phyloP scores from a whole-genome alignment of 345 rosid genomes.

The Arabis hirsuta region DNA sequence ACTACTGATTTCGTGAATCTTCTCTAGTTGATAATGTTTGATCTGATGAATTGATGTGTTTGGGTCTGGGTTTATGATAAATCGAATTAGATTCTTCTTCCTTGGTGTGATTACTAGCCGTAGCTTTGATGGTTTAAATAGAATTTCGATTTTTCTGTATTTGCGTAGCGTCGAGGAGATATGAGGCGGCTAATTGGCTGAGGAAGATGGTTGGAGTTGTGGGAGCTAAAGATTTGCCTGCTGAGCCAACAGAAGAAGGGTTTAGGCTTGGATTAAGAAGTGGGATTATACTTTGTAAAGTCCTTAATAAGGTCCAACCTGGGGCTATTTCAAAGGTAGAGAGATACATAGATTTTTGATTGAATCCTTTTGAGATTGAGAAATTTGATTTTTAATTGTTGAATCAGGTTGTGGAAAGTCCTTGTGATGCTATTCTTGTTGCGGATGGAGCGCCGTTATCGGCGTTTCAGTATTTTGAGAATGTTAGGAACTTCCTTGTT shows the following conservation, averaged over 20 bases:
- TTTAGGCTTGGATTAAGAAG: conserved; percentile 83
- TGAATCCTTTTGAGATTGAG: not conserved
- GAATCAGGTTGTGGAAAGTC: conserved; percentile 77
- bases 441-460: conserved; percentile 91
- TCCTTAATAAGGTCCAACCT: conserved; percentile 73
- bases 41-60: conserved; percentile 14
- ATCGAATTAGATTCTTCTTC: not conserved
- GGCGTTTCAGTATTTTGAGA: conserved; percentile 88
- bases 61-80: not conserved
- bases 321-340: conserved; percentile 79
- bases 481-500: conserved; percentile 84
- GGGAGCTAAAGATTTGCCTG: conserved; percentile 82
- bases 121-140: conserved; percentile 12
- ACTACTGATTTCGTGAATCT: not conserved
- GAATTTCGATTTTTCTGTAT: conserved; percentile 17
- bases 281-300: conserved; percentile 87
- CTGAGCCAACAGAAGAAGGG: conserved; percentile 85
- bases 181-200: conserved; percentile 85
- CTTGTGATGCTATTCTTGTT: conserved; percentile 68
- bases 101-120: not conserved
- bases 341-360: not conserved
- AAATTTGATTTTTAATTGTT: conserved; percentile 9
- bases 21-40: not conserved
- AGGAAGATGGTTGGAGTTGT: conserved; percentile 81
- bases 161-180: conserved; percentile 65